Conservation (phyloP, 257 asterid species). For the Primulina eburnea region DNA sequence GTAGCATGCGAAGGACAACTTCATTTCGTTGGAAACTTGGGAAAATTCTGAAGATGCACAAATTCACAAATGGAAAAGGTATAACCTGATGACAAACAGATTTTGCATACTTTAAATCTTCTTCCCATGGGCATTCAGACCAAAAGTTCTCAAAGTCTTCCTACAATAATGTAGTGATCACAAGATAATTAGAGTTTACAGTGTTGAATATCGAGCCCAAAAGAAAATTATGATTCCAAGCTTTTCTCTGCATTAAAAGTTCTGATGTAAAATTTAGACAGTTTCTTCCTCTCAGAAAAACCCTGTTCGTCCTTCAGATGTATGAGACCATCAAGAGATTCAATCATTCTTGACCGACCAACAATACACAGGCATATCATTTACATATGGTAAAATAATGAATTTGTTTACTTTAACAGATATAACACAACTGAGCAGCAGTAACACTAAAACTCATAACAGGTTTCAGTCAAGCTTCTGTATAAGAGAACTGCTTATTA, state of each 20-base stretch:
- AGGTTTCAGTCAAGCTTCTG: no score
- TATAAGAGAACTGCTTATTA: no score
- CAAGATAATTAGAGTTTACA: slow-evolving; percentile 6
- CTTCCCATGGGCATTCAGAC: slow-evolving; percentile 99
- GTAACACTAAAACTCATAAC: no score
- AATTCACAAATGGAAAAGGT: slow-evolving; percentile 14
- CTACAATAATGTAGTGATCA: slow-evolving; percentile 35
- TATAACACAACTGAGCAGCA: no score
- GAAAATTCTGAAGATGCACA: slow-evolving; percentile 1
- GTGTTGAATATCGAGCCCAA: not conserved
- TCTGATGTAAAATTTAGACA: no score
- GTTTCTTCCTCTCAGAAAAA: not conserved
- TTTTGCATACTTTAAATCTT: slow-evolving; percentile 76
- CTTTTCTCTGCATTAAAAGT: not conserved
- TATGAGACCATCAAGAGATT: no score
- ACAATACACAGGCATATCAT: no score
- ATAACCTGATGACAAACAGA: slow-evolving; percentile 90
- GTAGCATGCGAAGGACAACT: not conserved
- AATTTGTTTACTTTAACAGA: no score
- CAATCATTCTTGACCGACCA: no score
- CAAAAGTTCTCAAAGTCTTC: slow-evolving; percentile 96
- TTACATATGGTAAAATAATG: no score
- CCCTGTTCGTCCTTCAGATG: no score
- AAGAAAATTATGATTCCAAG: not conserved
- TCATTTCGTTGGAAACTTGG: not conserved